Conservation (phyloP, 805 yeast species). For the Saccharomycopsis sp. region DNA sequence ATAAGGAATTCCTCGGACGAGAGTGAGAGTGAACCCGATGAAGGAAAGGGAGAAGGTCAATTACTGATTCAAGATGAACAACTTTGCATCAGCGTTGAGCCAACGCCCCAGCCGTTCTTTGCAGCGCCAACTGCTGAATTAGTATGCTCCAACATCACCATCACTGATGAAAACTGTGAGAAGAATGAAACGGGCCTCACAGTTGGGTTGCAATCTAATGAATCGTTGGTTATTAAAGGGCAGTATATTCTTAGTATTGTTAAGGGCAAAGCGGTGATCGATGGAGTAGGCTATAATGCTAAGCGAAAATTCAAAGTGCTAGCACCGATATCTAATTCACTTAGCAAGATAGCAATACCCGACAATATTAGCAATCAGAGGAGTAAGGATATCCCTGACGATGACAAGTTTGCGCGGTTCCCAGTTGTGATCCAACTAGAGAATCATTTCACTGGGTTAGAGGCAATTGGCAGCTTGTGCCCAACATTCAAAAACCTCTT, state of each 20-base stretch:
- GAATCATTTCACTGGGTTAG: constrained; percentile 36
- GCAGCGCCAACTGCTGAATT: background rate
- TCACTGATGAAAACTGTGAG: constrained; percentile 30
- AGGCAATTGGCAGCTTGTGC: constrained; percentile 33
- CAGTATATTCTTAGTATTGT: constrained; percentile 34
- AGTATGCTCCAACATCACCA: constrained; percentile 22
- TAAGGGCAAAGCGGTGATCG: constrained; percentile 38
- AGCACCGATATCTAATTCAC: constrained; percentile 28
- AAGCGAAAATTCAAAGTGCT: constrained; percentile 26
- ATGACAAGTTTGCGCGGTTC: constrained; percentile 26
- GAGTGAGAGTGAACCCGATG: background rate
- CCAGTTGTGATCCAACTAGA: constrained; percentile 33
- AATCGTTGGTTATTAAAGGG: constrained; percentile 38
- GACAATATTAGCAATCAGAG: constrained; percentile 26
- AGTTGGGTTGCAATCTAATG: constrained; percentile 35
- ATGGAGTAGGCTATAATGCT: constrained; percentile 30
- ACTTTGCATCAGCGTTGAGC: background rate
- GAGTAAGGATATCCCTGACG: constrained; percentile 25
- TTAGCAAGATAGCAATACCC: constrained; percentile 37
- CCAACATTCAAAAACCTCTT: constrained; percentile 39
- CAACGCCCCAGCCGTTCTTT: background rate
- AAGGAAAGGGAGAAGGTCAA: background rate
- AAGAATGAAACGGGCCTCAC: constrained; percentile 26
- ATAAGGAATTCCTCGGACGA: constrained; percentile 14
- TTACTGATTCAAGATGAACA: background rate